A percentile compares a stretch with the other conserved stretches of the same genome.
Conservation (phyloP, 148 eudicot genomes). For the Rhododendron simsii region DNA sequence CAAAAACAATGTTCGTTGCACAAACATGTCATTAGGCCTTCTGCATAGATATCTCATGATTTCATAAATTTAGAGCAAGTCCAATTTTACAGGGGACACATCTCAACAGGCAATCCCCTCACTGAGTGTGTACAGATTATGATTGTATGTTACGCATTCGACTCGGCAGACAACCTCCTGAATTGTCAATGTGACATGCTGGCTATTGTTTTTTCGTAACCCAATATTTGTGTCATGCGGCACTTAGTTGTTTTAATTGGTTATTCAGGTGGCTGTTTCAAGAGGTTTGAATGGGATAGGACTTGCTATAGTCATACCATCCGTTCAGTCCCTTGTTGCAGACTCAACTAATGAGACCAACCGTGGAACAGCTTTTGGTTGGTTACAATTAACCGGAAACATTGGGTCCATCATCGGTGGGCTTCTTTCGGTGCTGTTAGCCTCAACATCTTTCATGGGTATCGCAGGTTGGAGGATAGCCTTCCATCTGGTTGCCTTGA, state of each 20-base stretch:
- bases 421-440: conserved; percentile 51
- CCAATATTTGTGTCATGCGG: neutral
- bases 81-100: no score
- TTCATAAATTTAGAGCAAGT: no score
- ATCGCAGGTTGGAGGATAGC: conserved; percentile 88
- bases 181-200: neutral
- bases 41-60: no score
- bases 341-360: conserved; percentile 86
- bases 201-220: neutral
- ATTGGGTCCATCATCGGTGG: conserved; percentile 85
- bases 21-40: no score
- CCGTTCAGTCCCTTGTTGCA: conserved; percentile 78
- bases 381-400: conserved; percentile 63
- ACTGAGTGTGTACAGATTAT: neutral
- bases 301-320: conserved; percentile 82
- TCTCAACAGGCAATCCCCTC: neutral
- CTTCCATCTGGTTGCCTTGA: conserved; percentile 65
- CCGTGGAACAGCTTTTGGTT: conserved; percentile 89
- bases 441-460: conserved; percentile 69
- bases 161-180: neutral
- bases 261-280: conserved; percentile 72
- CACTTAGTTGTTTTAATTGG: conserved; percentile 14
- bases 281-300: conserved; percentile 89
- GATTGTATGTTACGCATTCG: neutral
- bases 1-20: neutral